Base-by-base conservation (phyloP, 1,139 yeast genomes). In the Diutina catenulata region DNA sequence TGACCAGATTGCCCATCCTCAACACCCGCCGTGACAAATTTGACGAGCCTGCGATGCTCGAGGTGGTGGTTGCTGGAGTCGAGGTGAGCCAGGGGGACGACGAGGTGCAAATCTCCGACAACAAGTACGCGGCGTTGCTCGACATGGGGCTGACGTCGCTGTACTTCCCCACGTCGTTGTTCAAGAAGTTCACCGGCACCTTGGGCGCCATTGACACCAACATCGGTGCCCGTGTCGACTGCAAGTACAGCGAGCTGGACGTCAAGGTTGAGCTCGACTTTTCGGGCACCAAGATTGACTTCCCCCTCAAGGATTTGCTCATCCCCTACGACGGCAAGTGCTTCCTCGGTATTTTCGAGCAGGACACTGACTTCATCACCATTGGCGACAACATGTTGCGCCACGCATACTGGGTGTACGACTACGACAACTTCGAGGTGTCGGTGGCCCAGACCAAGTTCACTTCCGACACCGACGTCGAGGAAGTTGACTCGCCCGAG, bases 121-220 rank as follows among this genome's bases (percentile, higher is more conserved):
- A 19, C 22, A 15, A 29, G 20, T 15, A 29, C 31, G 59, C 72
- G 1, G 81, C 77, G 3, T 53, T 76, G 35, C 55, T 80, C 32
- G 91, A 80, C 54, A 71, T 84, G 2, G 91, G 91, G 35, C 71
- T 87, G 7, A 74, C 87, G 2, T 55, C 74, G 37, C 64, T 80
- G 4, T 69, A 67, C 45, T 52, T 76, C 2, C 81, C 84, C 16
- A 38, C 48, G 1, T 50, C 45, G n/a, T 48, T 70, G 20, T 49
- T 59, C 7, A 13, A 39, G 7, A 53, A 47, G n/a, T 37, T 65
- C 22, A 67, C 56, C 10, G 48, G 48, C 3, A 22, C 21, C 11
- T 24, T 23, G 19, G 36, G 18, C 6, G 27, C 21, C 28, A 15
- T n/a, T 3, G 14, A 11, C 11, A 23, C 24, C 13, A 11, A 19